Base-by-base conservation (phyloP, 805 yeast species). In the Huiozyma naganishii region DNA sequence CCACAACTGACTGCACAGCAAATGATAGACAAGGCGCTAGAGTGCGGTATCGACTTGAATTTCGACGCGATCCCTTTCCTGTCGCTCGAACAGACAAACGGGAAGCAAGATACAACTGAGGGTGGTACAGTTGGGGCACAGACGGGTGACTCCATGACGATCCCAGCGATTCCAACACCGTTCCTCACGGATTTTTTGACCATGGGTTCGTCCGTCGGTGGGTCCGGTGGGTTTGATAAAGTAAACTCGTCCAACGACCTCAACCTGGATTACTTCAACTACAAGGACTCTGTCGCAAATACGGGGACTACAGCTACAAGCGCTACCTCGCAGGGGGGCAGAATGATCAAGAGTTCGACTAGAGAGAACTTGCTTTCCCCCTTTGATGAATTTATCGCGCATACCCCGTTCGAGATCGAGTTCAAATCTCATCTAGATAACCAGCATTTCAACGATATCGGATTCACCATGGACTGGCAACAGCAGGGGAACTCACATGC, bases 1-100 rank as follows among this genome's bases (percentile, higher is more conserved):
- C 95, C 95, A 3, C 95, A 86, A 59, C 54, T 78, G 38, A 54
- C 69, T 9, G 79, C 82, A 1, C 65, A 66, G 13, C 76, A 74
- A 32, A 50, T 71, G 23, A 60, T 64, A 42, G 63, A 65, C 48
- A 59, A 55, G 32, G 60, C 56, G 8, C 42, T 50, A 17, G 58
- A 53, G 41, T 51, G 58, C 11, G 62, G 62, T 29, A 42, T 53
- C 6, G 61, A 59, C n/a, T 28, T 50, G 5, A 17, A 17, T 4
- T 40, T 57, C 30, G 57, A 56, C 12, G 44, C 54, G 13, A 55
- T 59, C 5, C 56, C 61, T 6, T 52, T 51, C 32, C 50, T 59
- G n/a, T 45, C 50, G 13, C 44, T 55, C 23, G 58, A 54, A 41
- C 51, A 47, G 11, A 39, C 39, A 7, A 27, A 23, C 27, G 27